Conservation (phyloP, 1,284 basidiomycete species). For the Leccinum fallax region DNA sequence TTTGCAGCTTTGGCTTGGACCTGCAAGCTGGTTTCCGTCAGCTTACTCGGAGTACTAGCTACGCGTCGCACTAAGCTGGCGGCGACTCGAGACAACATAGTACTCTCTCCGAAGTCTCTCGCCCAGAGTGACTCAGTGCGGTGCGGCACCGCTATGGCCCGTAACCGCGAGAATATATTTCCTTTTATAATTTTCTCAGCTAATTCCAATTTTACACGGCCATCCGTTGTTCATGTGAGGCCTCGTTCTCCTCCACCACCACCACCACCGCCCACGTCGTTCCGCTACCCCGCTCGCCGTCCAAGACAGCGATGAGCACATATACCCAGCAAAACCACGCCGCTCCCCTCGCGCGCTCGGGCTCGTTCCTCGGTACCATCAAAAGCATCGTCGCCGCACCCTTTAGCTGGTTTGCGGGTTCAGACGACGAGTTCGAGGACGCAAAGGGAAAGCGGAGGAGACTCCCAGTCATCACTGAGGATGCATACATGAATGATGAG, state of each 20-base stretch:
- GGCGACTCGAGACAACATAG: conserved; percentile 22
- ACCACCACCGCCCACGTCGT: conserved; percentile 22
- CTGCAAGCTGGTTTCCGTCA: conserved; percentile 10
- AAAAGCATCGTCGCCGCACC: conserved; percentile 68
- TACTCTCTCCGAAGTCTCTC: background rate
- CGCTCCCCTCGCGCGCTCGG: conserved; percentile 44
- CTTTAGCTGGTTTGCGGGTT: conserved; percentile 56
- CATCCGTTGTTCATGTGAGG: background rate
- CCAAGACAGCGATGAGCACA: conserved; percentile 32
- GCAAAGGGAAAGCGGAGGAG: conserved; percentile 55
- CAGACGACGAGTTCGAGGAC: conserved; percentile 49
- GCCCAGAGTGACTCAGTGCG: background rate
- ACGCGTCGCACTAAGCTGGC: conserved; percentile 3
- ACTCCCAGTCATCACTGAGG: conserved; percentile 36
- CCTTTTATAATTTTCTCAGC: conserved; percentile 13
- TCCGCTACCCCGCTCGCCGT: conserved; percentile 16
- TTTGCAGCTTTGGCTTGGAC: conserved; percentile 5
- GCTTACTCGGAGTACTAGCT: conserved; percentile 3
- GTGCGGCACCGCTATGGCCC: background rate
- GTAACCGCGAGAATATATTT: conserved; percentile 17
- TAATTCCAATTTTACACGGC: background rate
- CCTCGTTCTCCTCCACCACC: conserved; percentile 20
- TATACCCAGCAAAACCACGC: conserved; percentile 34
- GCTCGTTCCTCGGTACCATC: conserved; percentile 57
- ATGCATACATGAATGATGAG: conserved; percentile 33